These are phyloP conservation scores for Immersiella caudata DNA, from an alignment of 495 filamentous ascomycete genomes.

Conservation along the genomic window DNA sequence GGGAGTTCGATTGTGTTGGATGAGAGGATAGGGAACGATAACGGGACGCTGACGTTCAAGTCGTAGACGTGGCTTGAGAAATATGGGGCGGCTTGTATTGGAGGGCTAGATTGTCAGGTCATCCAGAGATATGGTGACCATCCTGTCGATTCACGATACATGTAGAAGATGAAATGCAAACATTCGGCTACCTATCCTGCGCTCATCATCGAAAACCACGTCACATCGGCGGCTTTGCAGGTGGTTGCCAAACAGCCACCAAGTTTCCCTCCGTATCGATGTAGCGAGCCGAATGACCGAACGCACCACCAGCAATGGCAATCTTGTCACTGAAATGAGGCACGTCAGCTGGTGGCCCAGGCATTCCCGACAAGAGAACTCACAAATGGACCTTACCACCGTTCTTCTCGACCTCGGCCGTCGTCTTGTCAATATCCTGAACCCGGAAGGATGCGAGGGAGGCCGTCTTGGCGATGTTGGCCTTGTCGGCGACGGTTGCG, in stretches of 20 bases:
- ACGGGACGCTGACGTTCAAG: conserved; percentile 37
- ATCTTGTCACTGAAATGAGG: conserved; percentile 9
- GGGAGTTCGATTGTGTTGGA: conserved; percentile 42
- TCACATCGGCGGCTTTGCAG: conserved; percentile 3
- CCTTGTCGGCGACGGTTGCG: conserved; percentile 11
- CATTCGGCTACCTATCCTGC: too few relatives aligned
- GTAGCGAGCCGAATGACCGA: conserved; percentile 15
- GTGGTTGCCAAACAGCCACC: conserved; percentile 14
- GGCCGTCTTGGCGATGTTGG: conserved; percentile 4
- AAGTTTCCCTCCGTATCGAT: conserved; percentile 21
- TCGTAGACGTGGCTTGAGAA: neutral
- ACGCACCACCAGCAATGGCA: conserved; percentile 8
- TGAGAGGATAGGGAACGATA: conserved; percentile 46
- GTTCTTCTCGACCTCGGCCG: conserved; percentile 1
- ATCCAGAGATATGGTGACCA: too few relatives aligned
- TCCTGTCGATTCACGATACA: too few relatives aligned
- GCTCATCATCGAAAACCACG: too few relatives aligned
- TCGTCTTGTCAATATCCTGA: conserved; percentile 11
- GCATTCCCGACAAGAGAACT: neutral
- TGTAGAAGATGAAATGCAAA: too few relatives aligned
- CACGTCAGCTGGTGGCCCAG: neutral
- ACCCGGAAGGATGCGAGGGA: conserved; percentile 5
- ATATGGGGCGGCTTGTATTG: too few relatives aligned
- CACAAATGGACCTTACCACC: conserved; percentile 19
- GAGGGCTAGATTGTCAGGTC: too few relatives aligned